Evolutionary conservation across 2,329 filamentous ascomycete species (phyloP), one percentile per base, ranked within the genome.

Genomic region (Talaromyces sp.): DNA sequence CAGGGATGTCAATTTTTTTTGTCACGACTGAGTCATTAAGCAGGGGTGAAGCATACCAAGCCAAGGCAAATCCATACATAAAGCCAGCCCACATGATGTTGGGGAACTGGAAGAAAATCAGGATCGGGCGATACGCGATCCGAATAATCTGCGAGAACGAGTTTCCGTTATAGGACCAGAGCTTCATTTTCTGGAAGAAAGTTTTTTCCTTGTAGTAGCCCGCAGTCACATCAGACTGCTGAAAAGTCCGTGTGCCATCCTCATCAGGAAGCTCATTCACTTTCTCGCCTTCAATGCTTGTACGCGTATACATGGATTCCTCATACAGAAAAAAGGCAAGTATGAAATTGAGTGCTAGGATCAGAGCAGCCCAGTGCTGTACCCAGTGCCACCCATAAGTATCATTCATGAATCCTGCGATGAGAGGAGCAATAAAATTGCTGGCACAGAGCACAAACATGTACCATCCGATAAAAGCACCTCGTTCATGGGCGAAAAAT

Each of bases 301-400:
- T 63, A 13, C 82, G 80, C 60, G 77, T 73, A 70, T 83, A 86
- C 70, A 85, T 87, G 5, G 86, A 87, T 72, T 88, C 86, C 72
- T 88, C 86, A 78, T 87, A 82, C 72, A 84, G 82, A 69, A 88
- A 84, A 75, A 86, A 87, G 1, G 84, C 73, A 67, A 86, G 79
- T 19, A 87, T 69, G 43, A 84, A 82, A 10, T 75, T 78, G 1
- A 82, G 73, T 0, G 74, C 84, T 3, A 76, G 73, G 68, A 87
- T 80, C 33, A 88, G 86, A 4, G 85, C 83, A 39, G 81, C 82
- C 78, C 84, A 86, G 69, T 83, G 81, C 74, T 83, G 75, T 17
- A 80, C 78, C 81, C 83, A 85, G 62, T 78, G 67, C 83, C 83
- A 85, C 2, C 82, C 82, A 66, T 79, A 76, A 1, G 77, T 77